Base-by-base conservation (phyloP, 2,329 filamentous ascomycete genomes). In the Sphaerulina populicola region DNA sequence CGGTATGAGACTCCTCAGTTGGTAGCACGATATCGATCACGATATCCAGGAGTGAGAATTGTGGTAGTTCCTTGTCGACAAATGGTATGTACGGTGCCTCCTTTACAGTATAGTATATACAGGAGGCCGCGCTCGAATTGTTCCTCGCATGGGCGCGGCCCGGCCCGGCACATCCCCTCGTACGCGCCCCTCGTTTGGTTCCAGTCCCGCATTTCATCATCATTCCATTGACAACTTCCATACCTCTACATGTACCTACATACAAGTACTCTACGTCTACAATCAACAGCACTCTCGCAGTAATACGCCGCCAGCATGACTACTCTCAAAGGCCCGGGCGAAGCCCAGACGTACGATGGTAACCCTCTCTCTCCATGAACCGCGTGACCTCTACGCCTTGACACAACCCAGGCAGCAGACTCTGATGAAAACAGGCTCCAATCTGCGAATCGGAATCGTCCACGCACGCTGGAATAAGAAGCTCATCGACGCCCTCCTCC, bases 391-490 rank as follows among this genome's bases (percentile, higher is more conserved):
- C 49, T n/a, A 27, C 23, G 23, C 23, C 23, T 27, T 27, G 23
- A 27, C 23, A 27, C 42, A 30, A 9, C 42, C n/a, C 29, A 30
- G 8, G 21, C 23, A 30, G 6, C 14, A 11, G n/a, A 6, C 15
- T 44, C 29, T 11, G 12, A 33, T 21, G 8, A 41, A 4, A 12
- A 43, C 58, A 76, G 73, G 74, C 60, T 72, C 71, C 8, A 76
- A 75, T 64, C 80, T 98, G 58, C 88, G 93, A 66, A 84, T 98
- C 67, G 91, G 86, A 67, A 97, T 98, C 67, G 80, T 98, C 53
- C 93, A 97, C 73, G 91, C 91, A 53, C 83, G 93, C 64, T 98
- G 93, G 93, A 98, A 98, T 74, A 78, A 77, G 59, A 79, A 78
- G 60, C 88, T 98, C 68, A 95, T 97, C 70, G 82, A 86, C 53